These are phyloP conservation scores for Sporothrix protearum DNA, from an alignment of 2,329 filamentous ascomycete genomes.

Conservation along the genomic window DNA sequence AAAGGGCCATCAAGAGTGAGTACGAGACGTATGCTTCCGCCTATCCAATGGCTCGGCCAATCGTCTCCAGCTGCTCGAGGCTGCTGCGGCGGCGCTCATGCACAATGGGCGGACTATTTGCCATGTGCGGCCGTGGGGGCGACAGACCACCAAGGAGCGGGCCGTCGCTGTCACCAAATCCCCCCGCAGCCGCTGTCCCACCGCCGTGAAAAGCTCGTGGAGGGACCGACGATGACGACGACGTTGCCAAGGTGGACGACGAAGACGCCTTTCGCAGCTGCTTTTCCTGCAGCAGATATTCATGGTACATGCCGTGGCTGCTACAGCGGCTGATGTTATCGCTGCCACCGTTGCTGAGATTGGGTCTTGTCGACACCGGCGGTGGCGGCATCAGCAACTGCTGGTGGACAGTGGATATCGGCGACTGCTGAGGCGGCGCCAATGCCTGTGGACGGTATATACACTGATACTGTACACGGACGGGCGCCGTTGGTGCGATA, in stretches of 20 bases:
- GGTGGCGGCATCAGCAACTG: slow-evolving; percentile 26
- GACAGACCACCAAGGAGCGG: slow-evolving; percentile 46
- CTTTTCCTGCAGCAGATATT: slow-evolving; percentile 10
- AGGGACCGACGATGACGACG: background rate
- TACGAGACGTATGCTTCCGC: background rate
- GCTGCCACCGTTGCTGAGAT: slow-evolving; percentile 27
- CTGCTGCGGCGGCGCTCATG: slow-evolving; percentile 16
- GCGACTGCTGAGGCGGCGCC: slow-evolving; percentile 3
- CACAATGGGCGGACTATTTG: background rate
- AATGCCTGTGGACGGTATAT: slow-evolving; percentile 19
- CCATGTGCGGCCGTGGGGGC: slow-evolving; percentile 41
- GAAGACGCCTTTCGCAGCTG: background rate
- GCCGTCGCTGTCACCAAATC: slow-evolving; percentile 41
- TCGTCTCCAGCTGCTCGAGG: background rate
- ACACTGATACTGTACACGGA: background rate
- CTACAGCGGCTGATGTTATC: slow-evolving; percentile 40
- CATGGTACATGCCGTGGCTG: slow-evolving; percentile 19
- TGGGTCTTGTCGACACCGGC: slow-evolving; percentile 20
- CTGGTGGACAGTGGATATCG: slow-evolving; percentile 20
- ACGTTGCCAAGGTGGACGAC: background rate
- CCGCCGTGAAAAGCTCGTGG: slow-evolving; percentile 6
- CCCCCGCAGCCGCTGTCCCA: background rate
- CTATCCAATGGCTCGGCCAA: slow-evolving; percentile 20
- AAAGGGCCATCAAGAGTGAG: no score
- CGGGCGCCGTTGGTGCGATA: slow-evolving; percentile 11